Conservation (phyloP, 1,284 basidiomycete genomes). For the Ganoderma boninense region DNA sequence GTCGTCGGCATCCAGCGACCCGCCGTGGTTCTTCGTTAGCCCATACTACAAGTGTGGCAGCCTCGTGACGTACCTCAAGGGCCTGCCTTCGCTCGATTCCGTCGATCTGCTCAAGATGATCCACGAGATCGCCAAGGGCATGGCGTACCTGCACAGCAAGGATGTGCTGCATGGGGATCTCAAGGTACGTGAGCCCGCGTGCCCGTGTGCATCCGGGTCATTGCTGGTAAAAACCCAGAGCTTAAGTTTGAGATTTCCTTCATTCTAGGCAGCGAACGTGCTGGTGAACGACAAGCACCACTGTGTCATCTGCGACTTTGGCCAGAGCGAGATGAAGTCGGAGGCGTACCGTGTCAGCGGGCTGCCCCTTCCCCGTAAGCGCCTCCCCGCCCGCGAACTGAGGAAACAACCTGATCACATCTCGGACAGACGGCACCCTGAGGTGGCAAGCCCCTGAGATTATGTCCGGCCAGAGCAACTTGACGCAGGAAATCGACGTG, state of each 20-base stretch:
- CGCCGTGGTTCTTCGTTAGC: slow-evolving; percentile 63
- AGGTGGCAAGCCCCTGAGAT: slow-evolving; percentile 82
- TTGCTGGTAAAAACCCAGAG: background rate
- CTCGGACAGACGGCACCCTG: slow-evolving; percentile 59
- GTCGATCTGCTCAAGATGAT: slow-evolving; percentile 66
- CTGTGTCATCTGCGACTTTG: slow-evolving; percentile 82
- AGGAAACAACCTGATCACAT: background rate
- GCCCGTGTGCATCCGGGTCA: background rate
- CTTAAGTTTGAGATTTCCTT: background rate
- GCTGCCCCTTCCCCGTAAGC: slow-evolving; percentile 60
- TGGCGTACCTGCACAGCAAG: slow-evolving; percentile 75
- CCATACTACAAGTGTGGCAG: slow-evolving; percentile 60
- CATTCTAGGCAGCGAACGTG: slow-evolving; percentile 70
- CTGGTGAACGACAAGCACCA: slow-evolving; percentile 71
- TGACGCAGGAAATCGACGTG: slow-evolving; percentile 71
- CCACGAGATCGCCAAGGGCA: slow-evolving; percentile 77
- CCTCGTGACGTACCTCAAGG: slow-evolving; percentile 56
- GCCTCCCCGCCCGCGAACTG: background rate
- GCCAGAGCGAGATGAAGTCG: slow-evolving; percentile 79
- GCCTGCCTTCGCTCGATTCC: slow-evolving; percentile 40
- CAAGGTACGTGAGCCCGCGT: slow-evolving; percentile 55
- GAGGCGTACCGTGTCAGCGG: slow-evolving; percentile 71
- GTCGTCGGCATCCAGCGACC: slow-evolving; percentile 48
- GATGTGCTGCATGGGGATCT: slow-evolving; percentile 79
- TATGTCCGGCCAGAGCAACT: slow-evolving; percentile 55